A percentile compares a stretch with the other conserved stretches of the same genome.
These are phyloP conservation scores for Neurospora discreta DNA, from an alignment of 495 filamentous ascomycete genomes.

Conservation along the genomic window DNA sequence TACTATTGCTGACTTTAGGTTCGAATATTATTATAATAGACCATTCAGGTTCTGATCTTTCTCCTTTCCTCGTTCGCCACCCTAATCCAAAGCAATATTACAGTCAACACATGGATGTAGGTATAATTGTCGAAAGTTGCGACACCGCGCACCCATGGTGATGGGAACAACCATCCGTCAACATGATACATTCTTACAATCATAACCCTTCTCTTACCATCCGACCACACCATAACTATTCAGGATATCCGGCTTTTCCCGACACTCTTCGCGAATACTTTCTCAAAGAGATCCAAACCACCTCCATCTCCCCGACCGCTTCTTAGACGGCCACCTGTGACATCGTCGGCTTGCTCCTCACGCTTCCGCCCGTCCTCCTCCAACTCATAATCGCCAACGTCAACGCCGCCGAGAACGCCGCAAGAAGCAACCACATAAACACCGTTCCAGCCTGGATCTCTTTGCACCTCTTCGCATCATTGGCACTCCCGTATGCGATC, in stretches of 20 bases:
- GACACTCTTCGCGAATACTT: neutral
- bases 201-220: neutral
- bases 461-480: constrained; percentile 35
- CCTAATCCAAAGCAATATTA: neutral
- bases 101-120: neutral
- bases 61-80: neutral
- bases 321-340: constrained; percentile 35
- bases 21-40: neutral
- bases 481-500: constrained; percentile 35
- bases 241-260: neutral
- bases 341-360: constrained; percentile 32
- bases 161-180: neutral
- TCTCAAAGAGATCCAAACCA: neutral
- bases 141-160: neutral
- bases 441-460: constrained; percentile 38
- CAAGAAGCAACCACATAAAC: constrained; percentile 41
- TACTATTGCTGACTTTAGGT: neutral
- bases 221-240: neutral
- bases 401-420: constrained; percentile 22
- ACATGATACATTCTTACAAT: neutral
- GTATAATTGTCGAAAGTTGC: neutral
- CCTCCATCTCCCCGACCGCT: neutral
- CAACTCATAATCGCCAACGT: constrained; percentile 24
- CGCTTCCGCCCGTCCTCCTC: constrained; percentile 31
- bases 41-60: neutral